Conservation (phyloP, 352 stramenopile species). For the Lagenidium sp. region DNA sequence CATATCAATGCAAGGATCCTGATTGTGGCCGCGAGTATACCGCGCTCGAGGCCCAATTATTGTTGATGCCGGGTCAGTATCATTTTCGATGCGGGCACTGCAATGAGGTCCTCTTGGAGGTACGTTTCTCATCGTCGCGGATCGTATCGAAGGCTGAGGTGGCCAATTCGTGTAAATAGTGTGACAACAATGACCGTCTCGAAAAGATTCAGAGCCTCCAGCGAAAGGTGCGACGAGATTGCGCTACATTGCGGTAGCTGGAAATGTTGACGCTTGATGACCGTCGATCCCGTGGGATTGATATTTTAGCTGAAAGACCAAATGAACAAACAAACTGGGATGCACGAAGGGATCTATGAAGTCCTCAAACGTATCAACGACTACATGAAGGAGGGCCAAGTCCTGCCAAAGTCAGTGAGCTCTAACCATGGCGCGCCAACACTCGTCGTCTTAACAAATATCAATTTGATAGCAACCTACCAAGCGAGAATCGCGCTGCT, state of each 20-base stretch:
- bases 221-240: conserved; percentile 65
- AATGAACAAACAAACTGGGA: conserved; percentile 78
- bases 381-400: conserved; percentile 69
- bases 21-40: conserved; percentile 85
- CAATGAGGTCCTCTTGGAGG: conserved; percentile 74
- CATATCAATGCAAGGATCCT: conserved; percentile 78
- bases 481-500: conserved; percentile 78
- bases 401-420: conserved; percentile 39
- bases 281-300: too few relatives aligned
- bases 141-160: too few relatives aligned
- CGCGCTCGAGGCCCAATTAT: conserved; percentile 67
- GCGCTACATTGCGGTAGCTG: too few relatives aligned
- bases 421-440: neutral
- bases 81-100: conserved; percentile 84
- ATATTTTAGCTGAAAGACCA: conserved; percentile 69
- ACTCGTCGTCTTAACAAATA: too few relatives aligned
- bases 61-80: conserved; percentile 77
- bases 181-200: conserved; percentile 81
- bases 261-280: too few relatives aligned
- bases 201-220: conserved; percentile 66
- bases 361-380: conserved; percentile 72
- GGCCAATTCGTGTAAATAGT: too few relatives aligned
- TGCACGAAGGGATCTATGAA: conserved; percentile 84
- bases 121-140: neutral
- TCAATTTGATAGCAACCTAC: conserved; percentile 65